Evolutionary conservation across 2,329 filamentous ascomycete species (phyloP).

Genomic region (Grosmannia penicillata): DNA sequence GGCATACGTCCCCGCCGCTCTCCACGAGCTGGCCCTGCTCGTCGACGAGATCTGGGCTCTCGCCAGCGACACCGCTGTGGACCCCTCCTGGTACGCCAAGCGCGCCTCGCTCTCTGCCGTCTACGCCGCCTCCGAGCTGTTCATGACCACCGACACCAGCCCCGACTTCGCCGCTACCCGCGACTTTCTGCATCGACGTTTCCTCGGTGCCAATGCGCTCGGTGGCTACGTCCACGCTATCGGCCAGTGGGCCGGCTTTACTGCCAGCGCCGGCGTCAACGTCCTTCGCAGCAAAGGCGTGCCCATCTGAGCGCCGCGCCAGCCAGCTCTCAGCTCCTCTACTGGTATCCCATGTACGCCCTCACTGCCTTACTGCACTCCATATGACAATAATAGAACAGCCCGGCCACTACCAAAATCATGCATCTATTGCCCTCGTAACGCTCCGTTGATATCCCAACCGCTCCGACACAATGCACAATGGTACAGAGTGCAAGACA

Average conservation of each 20-base stretch:
- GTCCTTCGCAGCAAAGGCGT: constrained; percentile 77
- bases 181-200: constrained; percentile 60
- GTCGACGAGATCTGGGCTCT: constrained; percentile 90
- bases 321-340: neutral
- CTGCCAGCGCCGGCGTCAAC: constrained; percentile 62
- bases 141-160: constrained; percentile 76
- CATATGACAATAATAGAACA: neutral
- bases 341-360: neutral
- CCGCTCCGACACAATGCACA: too few relatives aligned
- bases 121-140: constrained; percentile 66
- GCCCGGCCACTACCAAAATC: too few relatives aligned
- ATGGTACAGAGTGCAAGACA: too few relatives aligned
- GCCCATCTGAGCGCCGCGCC: constrained; percentile 40
- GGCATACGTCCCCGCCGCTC: constrained; percentile 56
- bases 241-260: constrained; percentile 70
- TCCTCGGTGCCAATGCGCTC: constrained; percentile 52
- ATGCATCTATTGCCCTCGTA: too few relatives aligned
- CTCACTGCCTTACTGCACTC: too few relatives aligned
- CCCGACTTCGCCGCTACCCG: constrained; percentile 62
- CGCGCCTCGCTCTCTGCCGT: constrained; percentile 39
- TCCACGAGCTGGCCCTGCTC: constrained; percentile 66
- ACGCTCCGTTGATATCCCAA: too few relatives aligned
- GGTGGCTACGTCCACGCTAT: constrained; percentile 48
- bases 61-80: constrained; percentile 66
- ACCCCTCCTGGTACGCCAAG: constrained; percentile 73